Conservation (phyloP, 2,329 filamentous ascomycete species). For the Phialophora expanda region DNA sequence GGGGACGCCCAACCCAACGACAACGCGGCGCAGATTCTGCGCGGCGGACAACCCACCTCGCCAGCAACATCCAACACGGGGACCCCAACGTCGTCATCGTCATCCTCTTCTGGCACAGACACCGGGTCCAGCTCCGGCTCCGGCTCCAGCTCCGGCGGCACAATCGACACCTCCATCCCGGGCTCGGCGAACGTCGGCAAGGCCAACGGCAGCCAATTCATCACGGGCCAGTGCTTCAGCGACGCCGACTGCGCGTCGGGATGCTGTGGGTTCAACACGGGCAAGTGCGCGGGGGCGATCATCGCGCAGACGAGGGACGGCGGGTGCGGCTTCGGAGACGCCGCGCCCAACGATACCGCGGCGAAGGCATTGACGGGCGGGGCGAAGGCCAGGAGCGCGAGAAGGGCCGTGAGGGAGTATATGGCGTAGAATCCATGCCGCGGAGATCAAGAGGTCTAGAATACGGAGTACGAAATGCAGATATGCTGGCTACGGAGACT, state of each 20-base stretch:
- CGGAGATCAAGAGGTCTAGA: too few species aligned
- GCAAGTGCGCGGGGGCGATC: slow-evolving; percentile 43
- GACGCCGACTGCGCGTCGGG: slow-evolving; percentile 48
- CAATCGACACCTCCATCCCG: slow-evolving; percentile 26
- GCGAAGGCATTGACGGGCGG: slow-evolving; percentile 30
- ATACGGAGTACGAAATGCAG: too few species aligned
- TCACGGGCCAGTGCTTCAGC: slow-evolving; percentile 47
- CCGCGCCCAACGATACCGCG: slow-evolving; percentile 38
- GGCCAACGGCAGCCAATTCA: slow-evolving; percentile 46
- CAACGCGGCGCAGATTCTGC: slow-evolving; percentile 36
- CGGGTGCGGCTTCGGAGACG: slow-evolving; percentile 41
- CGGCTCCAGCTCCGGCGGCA: slow-evolving; percentile 3
- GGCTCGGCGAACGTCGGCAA: slow-evolving; percentile 37
- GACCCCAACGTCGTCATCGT: neutral
- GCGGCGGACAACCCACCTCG: slow-evolving; percentile 22
- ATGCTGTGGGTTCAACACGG: slow-evolving; percentile 47
- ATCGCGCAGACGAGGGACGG: slow-evolving; percentile 38
- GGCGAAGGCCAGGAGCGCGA: slow-evolving; percentile 21
- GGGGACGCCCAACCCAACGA: slow-evolving; percentile 39
- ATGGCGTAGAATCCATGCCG: slow-evolving; percentile 20
- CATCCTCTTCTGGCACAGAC: slow-evolving; percentile 4
- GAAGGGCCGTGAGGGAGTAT: slow-evolving; percentile 19
- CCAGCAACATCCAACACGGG: neutral
- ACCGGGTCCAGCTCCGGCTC: neutral
- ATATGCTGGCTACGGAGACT: too few species aligned